phyloP scores from a whole-genome alignment of 2,329 filamentous ascomycete genomes.

The Pseudogymnoascus verrucosus region DNA sequence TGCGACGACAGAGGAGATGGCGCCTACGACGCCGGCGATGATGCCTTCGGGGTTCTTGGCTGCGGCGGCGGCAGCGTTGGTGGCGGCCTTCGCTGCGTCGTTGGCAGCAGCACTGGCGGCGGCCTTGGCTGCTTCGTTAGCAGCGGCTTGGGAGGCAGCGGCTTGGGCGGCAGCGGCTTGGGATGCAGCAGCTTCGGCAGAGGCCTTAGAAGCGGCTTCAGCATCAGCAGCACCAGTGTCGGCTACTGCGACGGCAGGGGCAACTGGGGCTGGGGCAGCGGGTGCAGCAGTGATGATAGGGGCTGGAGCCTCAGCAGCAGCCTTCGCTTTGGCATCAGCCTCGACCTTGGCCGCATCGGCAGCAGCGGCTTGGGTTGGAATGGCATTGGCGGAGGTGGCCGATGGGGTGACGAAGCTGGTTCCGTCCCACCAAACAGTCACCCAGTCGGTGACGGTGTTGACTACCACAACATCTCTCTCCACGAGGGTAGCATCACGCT shows the following conservation, averaged over 20 bases:
- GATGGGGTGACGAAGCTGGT: conserved; percentile 15
- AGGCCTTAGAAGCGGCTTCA: background rate
- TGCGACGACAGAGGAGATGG: background rate
- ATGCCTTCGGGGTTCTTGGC: background rate
- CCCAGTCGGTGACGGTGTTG: conserved; percentile 10
- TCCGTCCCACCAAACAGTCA: conserved; percentile 19
- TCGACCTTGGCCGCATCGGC: conserved; percentile 13
- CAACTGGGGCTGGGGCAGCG: background rate
- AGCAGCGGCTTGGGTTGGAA: background rate
- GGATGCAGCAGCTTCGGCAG: background rate
- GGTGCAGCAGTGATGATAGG: conserved; percentile 12
- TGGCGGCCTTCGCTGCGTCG: background rate
- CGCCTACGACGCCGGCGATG: background rate
- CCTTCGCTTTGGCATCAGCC: background rate
- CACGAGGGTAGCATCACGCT: conserved; percentile 13
- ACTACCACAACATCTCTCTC: conserved; percentile 4
- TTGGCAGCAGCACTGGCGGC: background rate
- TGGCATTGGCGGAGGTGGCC: background rate
- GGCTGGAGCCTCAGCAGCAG: background rate
- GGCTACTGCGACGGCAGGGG: background rate
- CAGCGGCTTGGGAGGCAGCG: background rate
- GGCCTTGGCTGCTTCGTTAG: conserved; percentile 2
- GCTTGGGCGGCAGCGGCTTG: background rate
- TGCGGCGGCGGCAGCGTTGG: background rate
- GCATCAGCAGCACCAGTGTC: conserved; percentile 9